Percentiles rank a stretch among this genome's conserved stretches.
Conservation (phyloP, 176 grass and related monocot species). For the Alopecurus myosuroides region DNA sequence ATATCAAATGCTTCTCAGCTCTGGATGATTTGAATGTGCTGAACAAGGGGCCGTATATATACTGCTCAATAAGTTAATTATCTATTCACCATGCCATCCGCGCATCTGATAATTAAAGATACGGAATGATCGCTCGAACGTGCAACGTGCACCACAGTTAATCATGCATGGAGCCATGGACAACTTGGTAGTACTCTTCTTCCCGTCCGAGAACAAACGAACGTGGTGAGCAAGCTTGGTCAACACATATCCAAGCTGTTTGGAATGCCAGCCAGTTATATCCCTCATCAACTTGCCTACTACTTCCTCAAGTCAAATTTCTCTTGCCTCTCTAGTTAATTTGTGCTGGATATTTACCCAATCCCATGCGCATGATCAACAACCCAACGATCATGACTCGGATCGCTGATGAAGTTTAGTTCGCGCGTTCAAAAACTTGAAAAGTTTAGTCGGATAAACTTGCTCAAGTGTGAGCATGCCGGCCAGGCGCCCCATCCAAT, state of each 20-base stretch:
- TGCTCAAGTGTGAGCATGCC: too few species aligned
- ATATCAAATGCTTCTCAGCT: background rate
- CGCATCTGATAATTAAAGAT: background rate
- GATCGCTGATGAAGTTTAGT: too few species aligned
- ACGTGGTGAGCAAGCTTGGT: background rate
- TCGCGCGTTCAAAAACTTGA: too few species aligned
- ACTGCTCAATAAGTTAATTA: background rate
- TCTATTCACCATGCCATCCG: background rate
- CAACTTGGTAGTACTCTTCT: background rate
- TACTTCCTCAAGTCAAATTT: background rate
- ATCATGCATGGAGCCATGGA: too few species aligned
- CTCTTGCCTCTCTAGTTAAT: background rate
- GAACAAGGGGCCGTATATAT: background rate
- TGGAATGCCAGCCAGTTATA: background rate
- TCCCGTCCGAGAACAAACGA: background rate
- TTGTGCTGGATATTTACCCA: background rate
- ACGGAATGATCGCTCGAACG: background rate
- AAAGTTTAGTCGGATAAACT: too few species aligned
- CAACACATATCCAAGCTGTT: background rate
- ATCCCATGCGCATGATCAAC: background rate
- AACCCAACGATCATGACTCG: too few species aligned
- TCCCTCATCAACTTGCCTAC: background rate
- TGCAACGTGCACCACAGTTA: background rate
- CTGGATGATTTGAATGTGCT: background rate
- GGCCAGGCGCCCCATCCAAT: too few species aligned